Evolutionary conservation across 2,329 filamentous ascomycete genomes (phyloP).

Genomic region (Stachybotrys chlorohalonatus): DNA sequence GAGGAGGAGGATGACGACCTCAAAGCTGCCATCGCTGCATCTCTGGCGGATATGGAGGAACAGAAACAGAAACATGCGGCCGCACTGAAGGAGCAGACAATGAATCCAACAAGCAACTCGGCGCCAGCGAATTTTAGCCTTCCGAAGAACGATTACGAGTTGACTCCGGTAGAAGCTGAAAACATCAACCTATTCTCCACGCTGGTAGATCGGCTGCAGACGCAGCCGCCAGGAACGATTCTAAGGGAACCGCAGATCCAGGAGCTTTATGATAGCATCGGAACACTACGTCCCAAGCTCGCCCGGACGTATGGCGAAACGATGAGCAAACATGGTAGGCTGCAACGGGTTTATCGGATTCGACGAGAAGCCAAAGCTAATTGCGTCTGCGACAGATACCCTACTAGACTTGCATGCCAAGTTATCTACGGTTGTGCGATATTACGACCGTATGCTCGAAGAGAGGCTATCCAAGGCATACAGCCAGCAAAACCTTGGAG

Average conservation of each 20-base stretch:
- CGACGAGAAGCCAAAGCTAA: not conserved
- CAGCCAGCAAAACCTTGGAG: conserved; percentile 64
- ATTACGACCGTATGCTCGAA: conserved; percentile 97
- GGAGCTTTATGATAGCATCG: conserved; percentile 95
- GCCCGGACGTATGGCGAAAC: conserved; percentile 95
- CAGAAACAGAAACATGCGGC: conserved; percentile 89
- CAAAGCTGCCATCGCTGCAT: conserved; percentile 91
- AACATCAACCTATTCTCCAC: conserved; percentile 97
- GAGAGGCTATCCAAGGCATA: conserved; percentile 91
- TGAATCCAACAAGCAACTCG: conserved; percentile 23
- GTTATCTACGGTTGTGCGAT: conserved; percentile 88
- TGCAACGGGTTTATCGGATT: not conserved
- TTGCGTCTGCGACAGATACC: conserved; percentile 51
- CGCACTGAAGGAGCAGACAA: conserved; percentile 70
- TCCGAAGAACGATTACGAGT: conserved; percentile 88
- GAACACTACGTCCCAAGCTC: conserved; percentile 83
- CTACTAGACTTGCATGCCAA: conserved; percentile 91
- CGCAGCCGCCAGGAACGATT: conserved; percentile 91
- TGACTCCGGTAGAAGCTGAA: conserved; percentile 87
- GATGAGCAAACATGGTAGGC: conserved; percentile 95
- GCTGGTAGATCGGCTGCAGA: conserved; percentile 86
- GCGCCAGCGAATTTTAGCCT: conserved; percentile 43
- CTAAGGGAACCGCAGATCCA: conserved; percentile 96
- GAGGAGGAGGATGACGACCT: conserved; percentile 91
- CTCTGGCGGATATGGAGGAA: conserved; percentile 92